Evolutionary conservation across 225 moss, liverwort and hornwort species (phyloP), one percentile per base, ranked within the genome.

Genomic region (Rhytidiadelphus loreus): DNA sequence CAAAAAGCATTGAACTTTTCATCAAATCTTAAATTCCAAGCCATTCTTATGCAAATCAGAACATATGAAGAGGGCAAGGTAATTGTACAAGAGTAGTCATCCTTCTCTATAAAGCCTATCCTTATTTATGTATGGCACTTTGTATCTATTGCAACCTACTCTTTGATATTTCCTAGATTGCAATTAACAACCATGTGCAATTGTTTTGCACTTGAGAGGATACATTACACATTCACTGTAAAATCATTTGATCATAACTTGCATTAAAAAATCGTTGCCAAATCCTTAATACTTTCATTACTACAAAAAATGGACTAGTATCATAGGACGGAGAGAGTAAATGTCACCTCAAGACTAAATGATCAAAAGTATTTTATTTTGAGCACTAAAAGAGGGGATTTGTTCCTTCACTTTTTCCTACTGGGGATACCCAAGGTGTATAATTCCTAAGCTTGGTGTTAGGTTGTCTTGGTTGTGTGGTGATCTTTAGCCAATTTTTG

Each of bases 41-140:
- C 8, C 8, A 9, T 64, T 18, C 18, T 33, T 17, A 5, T 18
- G 5, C 5, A 33, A 37, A 65, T 37, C 6, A 19, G 6, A 66
- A 66, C 11, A 37, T 11, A 20, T 0, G 0, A 0, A 64, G 9
- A 64, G 1, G 20, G 2, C 6, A 65, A 65, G 20, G 9, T 11
- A 37, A 3, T 65, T 65, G 3, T 0, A 5, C 6, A 6, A 20
- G 6, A 20, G n/a, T n/a, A 65, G 20, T 37, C 35, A 35, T 65
- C 35, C 35, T 11, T 18, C 2, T 64, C 9, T 64, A 5, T 33
- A 63, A 63, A 2, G 6, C 35, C 65, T 11, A 65, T 35, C 33
- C 18, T 64, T 65, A 10, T 16, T 17, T 63, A 33, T 11, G 1
- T 35, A 4, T 66, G n/a, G 4, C 13, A 69, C 23, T 39, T 69